Conservation (phyloP, 352 stramenopile species). For the Globisporangium echinulatum region DNA sequence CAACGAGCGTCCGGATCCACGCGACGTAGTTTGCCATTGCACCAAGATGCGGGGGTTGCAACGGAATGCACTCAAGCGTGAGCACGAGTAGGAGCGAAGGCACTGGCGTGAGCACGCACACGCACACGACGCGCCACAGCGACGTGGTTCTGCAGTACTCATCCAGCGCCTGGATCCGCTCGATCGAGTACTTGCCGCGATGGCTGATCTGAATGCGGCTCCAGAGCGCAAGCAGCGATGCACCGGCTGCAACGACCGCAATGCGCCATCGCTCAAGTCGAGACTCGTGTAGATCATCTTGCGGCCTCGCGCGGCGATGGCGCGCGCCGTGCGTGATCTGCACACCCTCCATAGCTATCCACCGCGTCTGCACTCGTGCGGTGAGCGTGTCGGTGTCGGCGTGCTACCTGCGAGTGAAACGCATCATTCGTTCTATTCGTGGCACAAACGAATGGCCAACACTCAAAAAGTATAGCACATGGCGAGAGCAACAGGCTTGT, state of each 20-base stretch:
- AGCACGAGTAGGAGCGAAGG: slow-evolving; percentile 16
- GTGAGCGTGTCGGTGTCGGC: too few relatives aligned
- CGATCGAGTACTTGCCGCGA: slow-evolving; percentile 30
- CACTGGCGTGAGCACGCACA: slow-evolving; percentile 17
- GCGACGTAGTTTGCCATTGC: slow-evolving; percentile 6
- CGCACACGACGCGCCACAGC: not conserved
- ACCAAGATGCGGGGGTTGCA: slow-evolving; percentile 8
- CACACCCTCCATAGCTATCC: slow-evolving; percentile 1
- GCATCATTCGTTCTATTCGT: too few relatives aligned
- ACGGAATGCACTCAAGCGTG: slow-evolving; percentile 19
- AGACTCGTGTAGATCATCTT: not conserved
- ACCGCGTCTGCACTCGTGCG: too few relatives aligned
- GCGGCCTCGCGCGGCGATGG: not conserved
- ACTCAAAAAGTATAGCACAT: too few relatives aligned
- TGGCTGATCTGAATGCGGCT: slow-evolving; percentile 19
- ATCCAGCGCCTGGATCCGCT: slow-evolving; percentile 26
- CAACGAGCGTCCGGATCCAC: slow-evolving; percentile 3
- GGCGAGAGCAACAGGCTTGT: too few relatives aligned
- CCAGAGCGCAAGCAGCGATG: not conserved
- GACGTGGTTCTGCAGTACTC: slow-evolving; percentile 15
- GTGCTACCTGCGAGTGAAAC: too few relatives aligned
- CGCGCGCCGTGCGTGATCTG: slow-evolving; percentile 1
- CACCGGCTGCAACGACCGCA: not conserved
- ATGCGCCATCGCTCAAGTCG: not conserved
- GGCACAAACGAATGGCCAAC: too few relatives aligned